Evolutionary conservation across 805 yeast species (phyloP).

Genomic region (Saturnispora dispora): DNA sequence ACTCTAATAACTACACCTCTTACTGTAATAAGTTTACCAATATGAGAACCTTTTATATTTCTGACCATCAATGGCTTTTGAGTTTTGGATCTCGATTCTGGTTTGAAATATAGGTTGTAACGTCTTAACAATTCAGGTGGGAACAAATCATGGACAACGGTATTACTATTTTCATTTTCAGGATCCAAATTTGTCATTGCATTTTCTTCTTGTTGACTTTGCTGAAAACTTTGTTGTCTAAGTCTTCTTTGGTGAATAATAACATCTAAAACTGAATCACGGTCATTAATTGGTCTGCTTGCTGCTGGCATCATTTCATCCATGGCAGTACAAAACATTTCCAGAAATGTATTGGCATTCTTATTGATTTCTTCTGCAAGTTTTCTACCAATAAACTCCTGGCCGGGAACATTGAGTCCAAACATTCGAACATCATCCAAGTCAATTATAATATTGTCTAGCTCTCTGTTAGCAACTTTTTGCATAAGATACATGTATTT

Average conservation of each 20-base stretch:
- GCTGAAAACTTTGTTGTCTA: slow-evolving; percentile 65
- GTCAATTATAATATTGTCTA: slow-evolving; percentile 59
- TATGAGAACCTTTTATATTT: slow-evolving; percentile 71
- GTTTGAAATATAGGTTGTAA: slow-evolving; percentile 79
- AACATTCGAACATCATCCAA: slow-evolving; percentile 74
- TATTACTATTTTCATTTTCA: slow-evolving; percentile 14
- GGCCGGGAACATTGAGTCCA: slow-evolving; percentile 23
- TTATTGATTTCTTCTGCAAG: slow-evolving; percentile 53
- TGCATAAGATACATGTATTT: slow-evolving; percentile 74
- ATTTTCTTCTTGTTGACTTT: slow-evolving; percentile 57
- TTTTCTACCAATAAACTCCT: slow-evolving; percentile 2
- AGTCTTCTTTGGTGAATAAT: slow-evolving; percentile 82
- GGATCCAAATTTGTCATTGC: slow-evolving; percentile 32
- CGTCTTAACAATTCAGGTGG: slow-evolving; percentile 85
- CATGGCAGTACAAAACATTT: slow-evolving; percentile 62
- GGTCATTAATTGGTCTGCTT: slow-evolving; percentile 66
- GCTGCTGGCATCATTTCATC: slow-evolving; percentile 85
- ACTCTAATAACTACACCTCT: slow-evolving; percentile 94
- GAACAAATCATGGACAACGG: slow-evolving; percentile 43
- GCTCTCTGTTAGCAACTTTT: slow-evolving; percentile 75
- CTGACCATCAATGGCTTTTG: slow-evolving; percentile 75
- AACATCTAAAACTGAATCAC: slow-evolving; percentile 88
- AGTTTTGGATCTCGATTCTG: slow-evolving; percentile 40
- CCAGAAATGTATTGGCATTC: slow-evolving; percentile 74
- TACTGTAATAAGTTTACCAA: slow-evolving; percentile 84